Percentiles rank a stretch among this genome's conserved stretches.
phyloP scores from a whole-genome alignment of 768 basidiomycete genomes.

The Psilocybe tampanensis region DNA sequence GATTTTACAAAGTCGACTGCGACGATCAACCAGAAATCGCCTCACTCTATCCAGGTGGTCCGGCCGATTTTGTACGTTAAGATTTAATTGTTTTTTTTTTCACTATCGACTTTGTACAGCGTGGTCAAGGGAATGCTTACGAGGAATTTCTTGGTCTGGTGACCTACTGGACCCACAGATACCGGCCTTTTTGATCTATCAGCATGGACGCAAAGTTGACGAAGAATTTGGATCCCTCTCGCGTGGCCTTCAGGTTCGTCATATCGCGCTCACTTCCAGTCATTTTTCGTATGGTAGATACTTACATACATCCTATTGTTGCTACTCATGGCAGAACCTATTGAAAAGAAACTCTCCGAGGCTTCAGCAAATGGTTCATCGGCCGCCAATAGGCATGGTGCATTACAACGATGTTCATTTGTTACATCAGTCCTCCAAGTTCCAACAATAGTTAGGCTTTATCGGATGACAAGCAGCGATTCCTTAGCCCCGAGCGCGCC shows the following conservation, averaged over 20 bases:
- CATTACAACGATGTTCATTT: neutral
- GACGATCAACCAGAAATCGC: slow-evolving; percentile 11
- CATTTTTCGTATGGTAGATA: no score
- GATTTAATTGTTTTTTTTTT: no score
- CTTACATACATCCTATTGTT: neutral
- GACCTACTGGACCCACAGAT: neutral
- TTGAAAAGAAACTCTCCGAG: neutral
- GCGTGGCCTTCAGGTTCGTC: neutral
- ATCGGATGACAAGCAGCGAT: no score
- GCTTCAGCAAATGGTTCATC: no score
- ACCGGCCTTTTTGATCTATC: neutral
- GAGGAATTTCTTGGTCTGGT: neutral
- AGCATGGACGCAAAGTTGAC: neutral
- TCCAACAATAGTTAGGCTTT: no score
- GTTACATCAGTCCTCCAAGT: no score
- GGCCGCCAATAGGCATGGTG: no score
- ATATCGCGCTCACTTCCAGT: neutral
- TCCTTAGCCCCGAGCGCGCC: no score
- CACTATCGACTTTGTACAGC: no score
- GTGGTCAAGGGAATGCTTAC: no score
- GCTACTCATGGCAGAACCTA: neutral
- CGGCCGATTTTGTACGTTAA: neutral
- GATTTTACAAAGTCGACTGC: slow-evolving; percentile 11
- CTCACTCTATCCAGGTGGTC: neutral
- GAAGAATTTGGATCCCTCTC: neutral